Evolutionary conservation across 2,329 filamentous ascomycete genomes (phyloP), one percentile per base, ranked within the genome.

Genomic region (Scedosporium minutisporum): DNA sequence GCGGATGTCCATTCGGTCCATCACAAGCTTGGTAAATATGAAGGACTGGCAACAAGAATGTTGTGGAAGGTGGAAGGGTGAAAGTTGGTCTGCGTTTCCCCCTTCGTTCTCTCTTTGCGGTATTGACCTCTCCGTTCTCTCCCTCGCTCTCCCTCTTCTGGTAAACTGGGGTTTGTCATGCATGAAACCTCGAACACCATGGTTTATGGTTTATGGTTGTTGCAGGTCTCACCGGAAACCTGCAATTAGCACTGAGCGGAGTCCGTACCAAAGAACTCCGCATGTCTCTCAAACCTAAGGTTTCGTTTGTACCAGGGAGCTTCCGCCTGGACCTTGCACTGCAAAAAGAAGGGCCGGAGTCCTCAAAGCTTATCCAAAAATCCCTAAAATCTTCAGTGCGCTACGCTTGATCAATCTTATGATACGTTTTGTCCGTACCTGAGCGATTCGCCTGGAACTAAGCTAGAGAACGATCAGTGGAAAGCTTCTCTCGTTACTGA

Each of bases 141-240:
- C 29, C 29, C 29, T 33, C 29, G 29, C 29, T 33, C 29, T 33
- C 29, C 7, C 6, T 3, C 29, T 58, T 42, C 21, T 14, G 53
- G 57, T 4, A 59, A 59, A 48, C 41, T 48, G 58, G 58, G 58
- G 38, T 42, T 46, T 46, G 38, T 48, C 57, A 46, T 60, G 58
- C 41, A 60, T 60, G 58, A 60, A 60, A 60, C 58, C 58, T 42
- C 58, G 44, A 46, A 60, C 58, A 53, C 58, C 58, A 60, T 60
- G 58, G 58, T 27, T 60, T 18, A 18, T 27, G 18, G 29, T 23
- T 44, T 18, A 18, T 27, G 18, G 29, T 23, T 44, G 58, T 46
- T 46, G 41, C 58, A 60, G 29, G 41, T 48, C 58, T 60, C 58
- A 44, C 58, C 41, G 23, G 58, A 60, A 25, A 42, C 58, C 58